These are phyloP conservation scores for Pseudogymnoascus sp. DNA, from an alignment of 2,329 filamentous ascomycete species.

Conservation along the genomic window DNA sequence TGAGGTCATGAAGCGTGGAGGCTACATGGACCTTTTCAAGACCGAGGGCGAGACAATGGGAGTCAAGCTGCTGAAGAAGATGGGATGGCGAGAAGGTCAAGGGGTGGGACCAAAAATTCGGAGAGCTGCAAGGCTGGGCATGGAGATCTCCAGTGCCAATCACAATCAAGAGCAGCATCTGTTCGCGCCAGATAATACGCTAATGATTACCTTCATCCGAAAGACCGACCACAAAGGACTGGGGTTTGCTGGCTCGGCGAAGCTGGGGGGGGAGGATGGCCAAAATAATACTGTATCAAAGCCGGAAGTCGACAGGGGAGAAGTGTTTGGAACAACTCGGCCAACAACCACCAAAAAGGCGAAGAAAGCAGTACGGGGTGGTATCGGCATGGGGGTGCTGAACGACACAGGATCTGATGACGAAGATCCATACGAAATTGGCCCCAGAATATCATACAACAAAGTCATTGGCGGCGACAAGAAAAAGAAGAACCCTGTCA, in stretches of 20 bases:
- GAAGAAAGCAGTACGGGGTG: conserved; percentile 46
- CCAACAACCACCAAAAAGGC: conserved; percentile 41
- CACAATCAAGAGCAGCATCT: conserved; percentile 51
- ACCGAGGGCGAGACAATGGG: conserved; percentile 78
- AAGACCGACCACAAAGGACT: conserved; percentile 67
- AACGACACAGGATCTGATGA: conserved; percentile 95
- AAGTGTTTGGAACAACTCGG: conserved; percentile 29
- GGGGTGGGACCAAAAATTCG: conserved; percentile 83
- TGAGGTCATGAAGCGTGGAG: conserved; percentile 42
- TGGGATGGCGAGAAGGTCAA: conserved; percentile 95
- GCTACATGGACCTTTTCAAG: conserved; percentile 65
- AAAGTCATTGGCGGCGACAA: conserved; percentile 74
- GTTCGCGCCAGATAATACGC: conserved; percentile 77
- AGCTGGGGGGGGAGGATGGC: conserved; percentile 34
- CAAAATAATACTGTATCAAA: conserved; percentile 14
- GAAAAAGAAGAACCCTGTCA: conserved; percentile 61
- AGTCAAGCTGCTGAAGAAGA: conserved; percentile 72
- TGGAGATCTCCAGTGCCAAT: conserved; percentile 34
- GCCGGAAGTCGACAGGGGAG: conserved; percentile 30
- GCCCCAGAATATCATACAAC: conserved; percentile 84
- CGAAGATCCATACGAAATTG: conserved; percentile 88
- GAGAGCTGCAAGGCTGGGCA: conserved; percentile 60
- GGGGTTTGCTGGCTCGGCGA: conserved; percentile 55
- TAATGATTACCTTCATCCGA: conserved; percentile 56
- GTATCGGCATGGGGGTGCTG: conserved; percentile 79